These are phyloP conservation scores for Rosa multiflora DNA, from an alignment of 306 rosid genomes.

Conservation along the genomic window DNA sequence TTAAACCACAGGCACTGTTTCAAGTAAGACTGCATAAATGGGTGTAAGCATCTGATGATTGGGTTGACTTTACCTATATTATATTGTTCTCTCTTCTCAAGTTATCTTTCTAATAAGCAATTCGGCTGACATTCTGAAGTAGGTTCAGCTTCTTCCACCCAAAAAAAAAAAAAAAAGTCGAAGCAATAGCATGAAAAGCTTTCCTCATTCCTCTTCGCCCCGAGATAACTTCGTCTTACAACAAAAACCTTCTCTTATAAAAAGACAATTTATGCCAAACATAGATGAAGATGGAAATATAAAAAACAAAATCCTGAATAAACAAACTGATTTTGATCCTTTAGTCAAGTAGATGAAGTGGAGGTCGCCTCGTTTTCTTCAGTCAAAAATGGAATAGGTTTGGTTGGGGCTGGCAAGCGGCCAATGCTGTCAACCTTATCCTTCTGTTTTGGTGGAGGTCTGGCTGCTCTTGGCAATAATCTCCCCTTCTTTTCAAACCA, in stretches of 20 bases:
- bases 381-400: conserved; percentile 73
- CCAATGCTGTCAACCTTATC: conserved; percentile 90
- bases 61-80: too few relatives aligned
- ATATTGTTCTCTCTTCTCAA: background rate
- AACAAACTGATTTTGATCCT: conserved; percentile 4
- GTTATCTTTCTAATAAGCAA: background rate
- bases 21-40: background rate
- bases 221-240: background rate
- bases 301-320: conserved; percentile 9
- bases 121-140: background rate
- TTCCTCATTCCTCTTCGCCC: background rate
- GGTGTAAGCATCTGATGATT: background rate
- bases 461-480: conserved; percentile 84
- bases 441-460: conserved; percentile 90
- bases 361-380: conserved; percentile 38
- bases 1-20: background rate
- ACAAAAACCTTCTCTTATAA: background rate
- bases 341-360: conserved; percentile 27
- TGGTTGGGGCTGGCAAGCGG: conserved; percentile 90
- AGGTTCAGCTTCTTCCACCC: background rate
- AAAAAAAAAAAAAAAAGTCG: background rate
- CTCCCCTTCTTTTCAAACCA: conserved; percentile 99
- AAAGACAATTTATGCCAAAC: conserved; percentile 5
- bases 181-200: background rate
- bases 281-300: background rate